Conservation (phyloP, 2,329 filamentous ascomycete genomes). For the Grosmannia serpens region DNA sequence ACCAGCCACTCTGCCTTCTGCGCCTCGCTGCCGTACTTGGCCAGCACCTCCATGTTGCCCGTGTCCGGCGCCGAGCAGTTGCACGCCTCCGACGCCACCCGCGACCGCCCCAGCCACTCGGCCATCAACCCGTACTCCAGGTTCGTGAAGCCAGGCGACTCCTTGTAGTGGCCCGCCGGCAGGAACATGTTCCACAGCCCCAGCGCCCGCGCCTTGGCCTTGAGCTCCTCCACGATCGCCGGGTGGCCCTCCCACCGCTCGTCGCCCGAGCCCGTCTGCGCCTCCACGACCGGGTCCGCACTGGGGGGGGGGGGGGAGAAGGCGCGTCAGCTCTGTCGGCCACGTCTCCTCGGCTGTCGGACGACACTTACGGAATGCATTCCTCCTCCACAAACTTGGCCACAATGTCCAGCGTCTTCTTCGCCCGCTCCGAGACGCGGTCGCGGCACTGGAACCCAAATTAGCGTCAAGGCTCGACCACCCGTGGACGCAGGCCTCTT, state of each 20-base stretch:
- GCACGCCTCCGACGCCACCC: conserved; percentile 70
- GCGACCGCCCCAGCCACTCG: conserved; percentile 82
- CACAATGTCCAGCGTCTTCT: conserved; percentile 74
- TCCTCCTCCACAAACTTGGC: conserved; percentile 96
- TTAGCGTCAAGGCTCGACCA: neutral
- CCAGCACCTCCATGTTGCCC: conserved; percentile 90
- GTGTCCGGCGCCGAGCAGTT: conserved; percentile 90
- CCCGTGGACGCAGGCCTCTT: neutral
- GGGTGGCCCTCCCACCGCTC: conserved; percentile 74
- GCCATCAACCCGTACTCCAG: conserved; percentile 97
- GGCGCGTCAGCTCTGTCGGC: neutral
- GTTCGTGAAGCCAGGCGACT: conserved; percentile 89
- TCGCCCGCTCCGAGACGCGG: conserved; percentile 72
- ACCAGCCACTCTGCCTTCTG: conserved; percentile 78
- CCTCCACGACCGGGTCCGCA: conserved; percentile 68
- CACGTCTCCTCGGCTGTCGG: neutral
- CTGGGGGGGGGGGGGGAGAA: conserved; percentile 21
- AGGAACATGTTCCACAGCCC: conserved; percentile 99
- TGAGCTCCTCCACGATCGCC: conserved; percentile 75
- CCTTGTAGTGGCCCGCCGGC: conserved; percentile 86
- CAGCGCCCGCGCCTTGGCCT: conserved; percentile 67
- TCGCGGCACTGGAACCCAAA: conserved; percentile 19
- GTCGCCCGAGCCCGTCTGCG: conserved; percentile 67
- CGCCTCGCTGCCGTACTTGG: conserved; percentile 76
- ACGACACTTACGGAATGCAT: conserved; percentile 57